Percentiles rank a stretch among this genome's conserved stretches.
Evolutionary conservation across 305 asterid species (phyloP).

Genomic region (Rubia balearica): DNA sequence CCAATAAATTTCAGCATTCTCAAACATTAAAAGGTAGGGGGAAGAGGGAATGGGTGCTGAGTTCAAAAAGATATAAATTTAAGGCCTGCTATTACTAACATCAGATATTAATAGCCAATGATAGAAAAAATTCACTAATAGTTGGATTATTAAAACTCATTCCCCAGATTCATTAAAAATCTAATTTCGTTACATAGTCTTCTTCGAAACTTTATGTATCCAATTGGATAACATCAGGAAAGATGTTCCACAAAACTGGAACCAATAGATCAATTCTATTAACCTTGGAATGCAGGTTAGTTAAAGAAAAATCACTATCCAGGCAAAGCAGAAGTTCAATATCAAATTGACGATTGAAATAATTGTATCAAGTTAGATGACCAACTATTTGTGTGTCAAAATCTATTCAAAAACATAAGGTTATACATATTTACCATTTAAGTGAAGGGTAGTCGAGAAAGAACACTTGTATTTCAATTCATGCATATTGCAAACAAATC

Average conservation of each 20-base stretch:
- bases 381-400: too few species aligned
- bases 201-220: not conserved
- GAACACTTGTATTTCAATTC: not conserved
- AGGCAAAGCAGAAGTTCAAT: not conserved
- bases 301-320: not conserved
- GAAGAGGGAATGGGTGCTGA: not conserved
- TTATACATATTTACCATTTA: not conserved
- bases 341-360: not conserved
- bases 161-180: not conserved
- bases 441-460: not conserved
- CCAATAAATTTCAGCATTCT: not conserved
- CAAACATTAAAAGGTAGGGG: not conserved
- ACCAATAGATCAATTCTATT: not conserved
- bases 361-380: too few species aligned
- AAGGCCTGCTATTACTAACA: not conserved
- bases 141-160: not conserved
- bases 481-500: not conserved
- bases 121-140: not conserved
- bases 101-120: not conserved
- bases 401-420: not conserved
- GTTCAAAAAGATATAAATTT: not conserved
- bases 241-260: not conserved
- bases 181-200: not conserved
- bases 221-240: not conserved
- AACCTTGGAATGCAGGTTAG: not conserved